These are phyloP conservation scores for Botryotinia globosa DNA, from an alignment of 2,329 filamentous ascomycete species.

Conservation along the genomic window DNA sequence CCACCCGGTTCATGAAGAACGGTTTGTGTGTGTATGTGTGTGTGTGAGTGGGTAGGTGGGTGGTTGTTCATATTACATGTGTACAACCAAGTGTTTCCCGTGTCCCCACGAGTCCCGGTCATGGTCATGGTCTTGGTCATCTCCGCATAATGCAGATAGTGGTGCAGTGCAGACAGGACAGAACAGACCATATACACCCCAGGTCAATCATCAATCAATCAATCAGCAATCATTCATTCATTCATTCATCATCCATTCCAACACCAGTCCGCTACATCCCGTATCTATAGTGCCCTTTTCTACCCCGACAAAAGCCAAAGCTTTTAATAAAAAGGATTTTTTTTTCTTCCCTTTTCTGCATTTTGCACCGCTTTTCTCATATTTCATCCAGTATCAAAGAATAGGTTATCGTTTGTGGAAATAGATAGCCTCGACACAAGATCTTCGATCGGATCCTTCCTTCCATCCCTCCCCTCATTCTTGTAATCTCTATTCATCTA, in stretches of 20 bases:
- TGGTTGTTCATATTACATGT: not conserved
- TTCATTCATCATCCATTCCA: not conserved
- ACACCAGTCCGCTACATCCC: not conserved
- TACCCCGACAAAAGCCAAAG: constrained; percentile 8
- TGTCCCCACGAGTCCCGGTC: constrained; percentile 16
- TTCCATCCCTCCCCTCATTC: not conserved
- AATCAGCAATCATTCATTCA: not conserved
- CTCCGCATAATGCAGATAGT: constrained; percentile 16
- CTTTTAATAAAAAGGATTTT: not conserved
- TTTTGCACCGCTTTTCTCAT: constrained; percentile 9
- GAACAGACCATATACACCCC: constrained; percentile 1
- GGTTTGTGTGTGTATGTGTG: not conserved
- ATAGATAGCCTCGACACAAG: not conserved
- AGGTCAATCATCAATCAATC: not conserved
- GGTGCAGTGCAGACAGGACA: not conserved
- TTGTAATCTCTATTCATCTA: not conserved
- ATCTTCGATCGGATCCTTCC: not conserved
- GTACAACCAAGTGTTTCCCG: constrained; percentile 12
- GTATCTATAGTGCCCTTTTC: constrained; percentile 11
- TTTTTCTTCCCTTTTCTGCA: constrained; percentile 1
- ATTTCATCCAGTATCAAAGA: not conserved
- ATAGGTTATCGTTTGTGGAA: not conserved
- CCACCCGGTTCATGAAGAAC: not conserved
- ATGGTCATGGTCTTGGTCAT: constrained; percentile 12
- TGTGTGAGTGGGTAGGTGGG: not conserved